Conservation (phyloP, 768 basidiomycete genomes). For the Kwoniella heveanensis region DNA sequence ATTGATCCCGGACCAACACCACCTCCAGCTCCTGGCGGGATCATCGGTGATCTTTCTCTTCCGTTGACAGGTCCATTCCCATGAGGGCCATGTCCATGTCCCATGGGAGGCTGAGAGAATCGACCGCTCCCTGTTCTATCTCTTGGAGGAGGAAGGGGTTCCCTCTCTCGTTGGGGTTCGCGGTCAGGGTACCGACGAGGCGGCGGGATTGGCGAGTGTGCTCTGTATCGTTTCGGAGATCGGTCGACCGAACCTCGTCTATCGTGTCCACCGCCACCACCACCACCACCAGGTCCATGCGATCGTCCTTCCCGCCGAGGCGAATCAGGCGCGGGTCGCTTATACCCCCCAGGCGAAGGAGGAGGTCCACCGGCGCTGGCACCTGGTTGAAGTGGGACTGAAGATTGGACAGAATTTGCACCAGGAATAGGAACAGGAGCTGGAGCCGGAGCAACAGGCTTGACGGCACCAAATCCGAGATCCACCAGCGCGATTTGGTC, state of each 20-base stretch:
- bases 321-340: conserved; percentile 17
- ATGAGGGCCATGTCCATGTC: neutral
- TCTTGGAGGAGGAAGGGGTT: neutral
- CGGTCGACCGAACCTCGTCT: conserved; percentile 25
- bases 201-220: conserved; percentile 34
- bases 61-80: neutral
- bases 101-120: conserved; percentile 5
- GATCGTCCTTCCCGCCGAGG: neutral
- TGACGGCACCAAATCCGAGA: conserved; percentile 68
- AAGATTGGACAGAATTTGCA: neutral
- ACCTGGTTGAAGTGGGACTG: neutral
- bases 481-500: conserved; percentile 89
- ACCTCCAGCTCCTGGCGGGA: neutral
- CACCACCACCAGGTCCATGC: neutral
- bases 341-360: conserved; percentile 19
- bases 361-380: conserved; percentile 4
- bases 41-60: conserved; percentile 4
- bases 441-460: conserved; percentile 11
- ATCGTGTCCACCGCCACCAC: neutral
- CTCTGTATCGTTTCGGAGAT: conserved; percentile 38
- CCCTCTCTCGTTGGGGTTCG: conserved; percentile 11
- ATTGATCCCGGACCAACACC: neutral
- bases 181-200: conserved; percentile 21
- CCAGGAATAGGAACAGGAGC: conserved; percentile 18
- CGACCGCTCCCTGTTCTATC: conserved; percentile 9